Evolutionary conservation across 2,329 filamentous ascomycete genomes (phyloP), one percentile per base, ranked within the genome.

Genomic region (Exophiala calicioides): DNA sequence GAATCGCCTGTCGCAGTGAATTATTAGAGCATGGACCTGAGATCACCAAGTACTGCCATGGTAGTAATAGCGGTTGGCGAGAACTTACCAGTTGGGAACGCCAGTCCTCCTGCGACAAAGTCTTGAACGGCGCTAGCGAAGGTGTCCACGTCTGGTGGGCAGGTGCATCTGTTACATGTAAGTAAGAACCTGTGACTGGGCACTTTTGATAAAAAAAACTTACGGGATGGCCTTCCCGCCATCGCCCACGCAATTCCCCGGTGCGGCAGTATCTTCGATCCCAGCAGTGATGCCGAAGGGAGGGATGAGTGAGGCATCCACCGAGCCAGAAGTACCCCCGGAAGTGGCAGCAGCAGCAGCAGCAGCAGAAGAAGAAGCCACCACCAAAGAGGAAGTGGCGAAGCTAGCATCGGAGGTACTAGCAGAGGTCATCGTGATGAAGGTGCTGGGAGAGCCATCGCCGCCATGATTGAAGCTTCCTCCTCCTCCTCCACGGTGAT

Each of bases 191-290:
- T 26, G 39, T 30, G 20, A 10, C 12, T n/a, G 10, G 23, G 15
- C 7, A 9, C 12, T 32, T 10, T 16, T 5, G 3, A n/a, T n/a
- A 20, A 8, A 3, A 8, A 15, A 16, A 13, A 46, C 52, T 48
- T 37, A 54, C 47, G 53, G 53, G 12, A 56, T 56, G n/a, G 23
- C 33, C 5, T 39, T 44, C 12, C 40, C 36, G 20, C 38, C 43
- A 18, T 48, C 44, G 5, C 53, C 53, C 3, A 49, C 53, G 37
- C 53, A 56, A 32, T 53, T 53, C n/a, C 50, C 50, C 13, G 53
- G 53, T 18, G 50, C 53, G 15, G 53, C 53, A 23, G 27, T 53
- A 8, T 47, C 34, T 31, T 51, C 49, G 24, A 56, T 27, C 15
- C 47, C 47, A 21, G 50, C 39, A 18, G 44, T 48, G 20, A 56